phyloP scores from a whole-genome alignment of 306 rosid genomes.

The Trichosanthes truncata region DNA sequence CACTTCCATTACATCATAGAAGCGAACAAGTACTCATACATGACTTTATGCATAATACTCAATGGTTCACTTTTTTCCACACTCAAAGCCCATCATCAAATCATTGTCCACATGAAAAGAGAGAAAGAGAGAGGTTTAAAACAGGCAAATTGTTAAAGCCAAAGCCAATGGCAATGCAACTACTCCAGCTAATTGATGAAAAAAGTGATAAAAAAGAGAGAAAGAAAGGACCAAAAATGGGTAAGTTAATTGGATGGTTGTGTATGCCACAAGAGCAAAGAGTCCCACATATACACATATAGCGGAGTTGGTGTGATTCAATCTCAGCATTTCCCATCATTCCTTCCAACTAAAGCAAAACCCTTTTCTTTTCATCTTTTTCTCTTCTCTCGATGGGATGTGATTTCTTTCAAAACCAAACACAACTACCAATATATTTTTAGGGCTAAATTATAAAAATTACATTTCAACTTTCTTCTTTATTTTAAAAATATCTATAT shows the following conservation, averaged over 20 bases:
- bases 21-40: background rate
- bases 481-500: too few species aligned
- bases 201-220: background rate
- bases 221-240: background rate
- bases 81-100: background rate
- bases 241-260: background rate
- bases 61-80: background rate
- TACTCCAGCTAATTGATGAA: background rate
- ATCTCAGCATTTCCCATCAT: background rate
- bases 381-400: background rate
- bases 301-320: background rate
- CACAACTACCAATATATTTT: background rate
- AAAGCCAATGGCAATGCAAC: background rate
- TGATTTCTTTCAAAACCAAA: background rate
- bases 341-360: constrained; percentile 2
- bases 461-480: too few species aligned
- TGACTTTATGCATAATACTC: background rate
- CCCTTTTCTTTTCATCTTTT: background rate
- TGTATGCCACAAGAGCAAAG: background rate
- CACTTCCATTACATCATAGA: background rate
- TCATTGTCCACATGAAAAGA: background rate
- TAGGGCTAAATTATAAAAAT: too few species aligned
- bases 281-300: background rate
- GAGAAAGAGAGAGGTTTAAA: background rate
- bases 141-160: background rate